Evolutionary conservation across 2,329 filamentous ascomycete genomes (phyloP).

Genomic region (Helotiales sp.): DNA sequence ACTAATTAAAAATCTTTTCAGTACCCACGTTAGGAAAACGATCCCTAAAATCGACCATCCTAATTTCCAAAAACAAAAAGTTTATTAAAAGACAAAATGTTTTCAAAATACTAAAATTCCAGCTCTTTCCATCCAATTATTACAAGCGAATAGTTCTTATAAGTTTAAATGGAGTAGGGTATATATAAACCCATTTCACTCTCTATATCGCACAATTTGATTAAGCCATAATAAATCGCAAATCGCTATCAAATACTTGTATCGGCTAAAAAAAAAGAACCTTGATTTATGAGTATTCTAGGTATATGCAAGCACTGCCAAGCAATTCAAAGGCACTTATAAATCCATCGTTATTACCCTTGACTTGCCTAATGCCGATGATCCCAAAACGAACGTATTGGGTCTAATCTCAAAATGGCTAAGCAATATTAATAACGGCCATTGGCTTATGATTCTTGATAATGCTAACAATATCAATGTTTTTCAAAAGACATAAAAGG

Average conservation of each 20-base stretch:
- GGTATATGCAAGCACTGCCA: constrained; percentile 36
- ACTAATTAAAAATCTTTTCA: not conserved
- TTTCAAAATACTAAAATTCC: not conserved
- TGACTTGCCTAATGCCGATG: constrained; percentile 21
- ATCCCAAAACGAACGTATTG: constrained; percentile 30
- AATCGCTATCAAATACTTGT: constrained; percentile 46
- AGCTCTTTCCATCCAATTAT: not conserved
- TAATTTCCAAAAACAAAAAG: not conserved
- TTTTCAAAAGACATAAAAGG: constrained; percentile 14
- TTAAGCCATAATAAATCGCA: constrained; percentile 42
- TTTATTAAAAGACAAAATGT: constrained; percentile 5
- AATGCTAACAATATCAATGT: constrained; percentile 33
- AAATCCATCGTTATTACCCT: constrained; percentile 28
- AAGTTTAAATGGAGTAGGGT: constrained; percentile 6
- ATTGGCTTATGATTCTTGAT: constrained; percentile 36
- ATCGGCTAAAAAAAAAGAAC: constrained; percentile 34
- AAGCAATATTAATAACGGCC: constrained; percentile 20
- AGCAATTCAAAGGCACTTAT: constrained; percentile 30
- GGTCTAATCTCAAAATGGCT: constrained; percentile 32
- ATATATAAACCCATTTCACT: not conserved
- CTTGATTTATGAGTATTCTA: constrained; percentile 45
- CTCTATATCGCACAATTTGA: constrained; percentile 6
- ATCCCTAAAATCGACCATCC: constrained; percentile 3
- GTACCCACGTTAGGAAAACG: constrained; percentile 6
- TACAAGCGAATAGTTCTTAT: not conserved